Evolutionary conservation across 805 yeast species (phyloP).

Genomic region (Spathaspora arborariae): DNA sequence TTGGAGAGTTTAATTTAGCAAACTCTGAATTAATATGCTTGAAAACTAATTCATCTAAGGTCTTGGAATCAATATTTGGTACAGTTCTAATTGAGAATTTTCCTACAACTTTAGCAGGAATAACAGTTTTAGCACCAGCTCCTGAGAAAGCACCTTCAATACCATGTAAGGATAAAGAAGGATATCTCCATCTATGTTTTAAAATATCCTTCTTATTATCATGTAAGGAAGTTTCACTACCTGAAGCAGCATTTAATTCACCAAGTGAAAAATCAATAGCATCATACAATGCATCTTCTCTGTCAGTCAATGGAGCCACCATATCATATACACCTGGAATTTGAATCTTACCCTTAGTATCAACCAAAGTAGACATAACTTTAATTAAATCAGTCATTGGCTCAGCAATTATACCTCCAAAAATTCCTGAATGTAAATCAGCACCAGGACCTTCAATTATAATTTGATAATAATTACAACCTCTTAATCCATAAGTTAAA

Average conservation of each 20-base stretch:
- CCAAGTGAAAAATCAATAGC: conserved; percentile 78
- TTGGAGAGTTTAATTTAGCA: conserved; percentile 69
- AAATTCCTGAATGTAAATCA: conserved; percentile 94
- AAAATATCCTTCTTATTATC: conserved; percentile 77
- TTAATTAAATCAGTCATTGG: conserved; percentile 92
- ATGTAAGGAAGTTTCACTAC: conserved; percentile 79
- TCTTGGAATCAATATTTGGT: conserved; percentile 81
- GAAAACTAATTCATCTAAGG: conserved; percentile 73
- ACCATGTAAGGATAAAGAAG: conserved; percentile 94
- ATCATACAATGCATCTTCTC: conserved; percentile 77
- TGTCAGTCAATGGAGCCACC: conserved; percentile 89
- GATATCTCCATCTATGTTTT: conserved; percentile 99
- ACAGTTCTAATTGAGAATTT: conserved; percentile 97
- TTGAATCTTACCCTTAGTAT: conserved; percentile 73
- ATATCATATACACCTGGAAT: conserved; percentile 88
- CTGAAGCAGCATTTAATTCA: conserved; percentile 85
- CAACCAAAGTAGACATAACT: conserved; percentile 74
- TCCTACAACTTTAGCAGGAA: conserved; percentile 91
- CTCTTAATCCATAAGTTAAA: conserved; percentile 95
- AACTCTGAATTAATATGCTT: conserved; percentile 67
- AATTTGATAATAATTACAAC: conserved; percentile 89
- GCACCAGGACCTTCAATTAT: conserved; percentile 88
- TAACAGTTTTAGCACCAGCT: conserved; percentile 96
- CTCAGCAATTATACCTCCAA: conserved; percentile 96
- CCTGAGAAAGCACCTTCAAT: conserved; percentile 96